Evolutionary conservation across 257 asterid species (phyloP).

Genomic region (Fraxinus cuspidata): DNA sequence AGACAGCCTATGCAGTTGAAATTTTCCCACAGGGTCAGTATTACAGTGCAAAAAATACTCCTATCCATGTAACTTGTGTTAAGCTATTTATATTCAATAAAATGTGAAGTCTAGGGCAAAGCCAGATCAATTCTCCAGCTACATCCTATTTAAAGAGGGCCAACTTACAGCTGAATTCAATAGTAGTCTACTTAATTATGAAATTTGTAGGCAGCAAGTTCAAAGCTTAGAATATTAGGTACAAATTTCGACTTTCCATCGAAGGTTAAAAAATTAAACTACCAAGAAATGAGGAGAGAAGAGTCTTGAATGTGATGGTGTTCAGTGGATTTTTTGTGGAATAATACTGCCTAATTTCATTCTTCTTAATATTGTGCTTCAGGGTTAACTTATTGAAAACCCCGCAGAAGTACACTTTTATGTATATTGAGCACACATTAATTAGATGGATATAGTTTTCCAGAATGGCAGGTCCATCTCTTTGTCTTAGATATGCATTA

Average conservation of each 20-base stretch:
- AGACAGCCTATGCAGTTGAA: not conserved
- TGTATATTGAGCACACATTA: not conserved
- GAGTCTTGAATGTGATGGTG: not conserved
- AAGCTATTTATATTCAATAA: not conserved
- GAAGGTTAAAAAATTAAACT: not conserved
- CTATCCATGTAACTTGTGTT: constrained; percentile 15
- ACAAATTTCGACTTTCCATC: not conserved
- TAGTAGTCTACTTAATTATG: not conserved
- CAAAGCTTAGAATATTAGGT: not conserved
- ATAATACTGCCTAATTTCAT: not conserved
- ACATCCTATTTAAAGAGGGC: constrained; percentile 10
- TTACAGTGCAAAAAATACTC: not conserved
- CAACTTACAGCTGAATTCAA: constrained; percentile 15
- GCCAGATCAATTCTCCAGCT: constrained; percentile 14
- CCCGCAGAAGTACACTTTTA: not conserved
- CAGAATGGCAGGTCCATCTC: not conserved
- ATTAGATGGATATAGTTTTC: not conserved
- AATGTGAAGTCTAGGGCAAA: constrained; percentile 10
- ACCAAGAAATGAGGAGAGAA: not conserved
- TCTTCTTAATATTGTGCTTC: not conserved
- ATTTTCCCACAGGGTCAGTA: constrained; percentile 1
- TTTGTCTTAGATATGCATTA: not conserved
- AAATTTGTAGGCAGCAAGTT: not conserved
- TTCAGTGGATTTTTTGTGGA: not conserved
- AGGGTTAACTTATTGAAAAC: not conserved